Conservation (phyloP, 1,139 yeast species). For the Arxiozyma bovina region DNA sequence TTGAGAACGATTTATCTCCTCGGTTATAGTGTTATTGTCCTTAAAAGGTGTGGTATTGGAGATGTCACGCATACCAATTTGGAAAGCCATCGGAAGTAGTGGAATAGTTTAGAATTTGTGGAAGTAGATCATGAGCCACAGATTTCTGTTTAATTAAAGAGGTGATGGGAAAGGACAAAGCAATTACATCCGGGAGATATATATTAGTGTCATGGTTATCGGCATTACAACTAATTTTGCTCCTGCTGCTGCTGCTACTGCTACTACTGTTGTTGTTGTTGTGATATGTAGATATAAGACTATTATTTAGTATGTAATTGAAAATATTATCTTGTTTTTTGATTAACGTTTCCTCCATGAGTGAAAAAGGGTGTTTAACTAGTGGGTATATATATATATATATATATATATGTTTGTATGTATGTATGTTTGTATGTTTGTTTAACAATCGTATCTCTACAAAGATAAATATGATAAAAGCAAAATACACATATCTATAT, state of each 20-base stretch:
- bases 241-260: too few species aligned
- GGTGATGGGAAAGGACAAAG: constrained; percentile 18
- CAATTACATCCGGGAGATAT: background rate
- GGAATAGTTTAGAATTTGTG: constrained; percentile 11
- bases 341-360: background rate
- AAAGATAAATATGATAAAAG: too few species aligned
- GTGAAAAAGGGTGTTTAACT: background rate
- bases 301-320: constrained; percentile 1
- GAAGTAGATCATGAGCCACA: constrained; percentile 1
- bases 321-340: constrained; percentile 3
- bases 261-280: constrained; percentile 13
- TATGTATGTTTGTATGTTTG: too few species aligned
- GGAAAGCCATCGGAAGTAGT: constrained; percentile 16
- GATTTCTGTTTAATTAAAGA: constrained; percentile 15
- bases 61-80: constrained; percentile 31
- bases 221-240: background rate
- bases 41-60: constrained; percentile 3
- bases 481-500: too few species aligned
- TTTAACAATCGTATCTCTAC: too few species aligned
- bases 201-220: background rate
- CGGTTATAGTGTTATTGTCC: background rate
- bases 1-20: constrained; percentile 2
- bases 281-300: background rate
- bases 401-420: too few species aligned
- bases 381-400: background rate